A percentile compares a stretch with the other conserved stretches of the same genome.
Conservation (phyloP, 2,329 filamentous ascomycete species). For the Ilyonectria sp. region DNA sequence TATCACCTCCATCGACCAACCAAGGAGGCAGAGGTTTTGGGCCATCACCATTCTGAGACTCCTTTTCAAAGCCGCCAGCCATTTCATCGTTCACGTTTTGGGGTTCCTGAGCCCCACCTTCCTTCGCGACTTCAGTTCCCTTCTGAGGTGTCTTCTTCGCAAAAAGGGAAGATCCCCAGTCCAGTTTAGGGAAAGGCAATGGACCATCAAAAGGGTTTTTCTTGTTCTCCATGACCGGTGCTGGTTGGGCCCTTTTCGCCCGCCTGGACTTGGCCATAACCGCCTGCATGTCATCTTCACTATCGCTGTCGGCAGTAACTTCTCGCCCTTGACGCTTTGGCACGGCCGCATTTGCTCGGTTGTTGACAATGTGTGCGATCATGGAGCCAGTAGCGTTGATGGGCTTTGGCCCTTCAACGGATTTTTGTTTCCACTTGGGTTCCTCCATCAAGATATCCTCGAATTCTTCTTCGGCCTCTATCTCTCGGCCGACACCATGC, state of each 20-base stretch:
- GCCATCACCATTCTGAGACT: slow-evolving; percentile 57
- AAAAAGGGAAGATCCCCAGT: slow-evolving; percentile 76
- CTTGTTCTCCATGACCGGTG: slow-evolving; percentile 63
- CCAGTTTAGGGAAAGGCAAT: slow-evolving; percentile 90
- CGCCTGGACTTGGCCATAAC: slow-evolving; percentile 81
- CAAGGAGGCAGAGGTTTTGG: slow-evolving; percentile 81
- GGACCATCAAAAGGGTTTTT: slow-evolving; percentile 82
- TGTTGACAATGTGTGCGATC: slow-evolving; percentile 83
- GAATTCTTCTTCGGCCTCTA: slow-evolving; percentile 61
- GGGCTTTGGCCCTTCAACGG: slow-evolving; percentile 65
- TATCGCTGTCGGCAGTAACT: slow-evolving; percentile 70
- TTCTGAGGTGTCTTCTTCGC: slow-evolving; percentile 56
- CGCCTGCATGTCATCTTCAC: slow-evolving; percentile 85
- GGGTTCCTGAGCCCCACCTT: slow-evolving; percentile 42
- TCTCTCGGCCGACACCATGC: slow-evolving; percentile 57
- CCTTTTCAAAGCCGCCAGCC: slow-evolving; percentile 77
- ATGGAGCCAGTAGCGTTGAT: slow-evolving; percentile 69
- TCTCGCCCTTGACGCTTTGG: slow-evolving; percentile 55
- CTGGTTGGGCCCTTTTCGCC: slow-evolving; percentile 62
- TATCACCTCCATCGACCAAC: slow-evolving; percentile 77
- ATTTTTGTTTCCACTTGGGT: slow-evolving; percentile 71
- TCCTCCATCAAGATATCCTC: slow-evolving; percentile 63
- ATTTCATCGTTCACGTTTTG: slow-evolving; percentile 59
- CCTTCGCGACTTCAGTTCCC: slow-evolving; percentile 40
- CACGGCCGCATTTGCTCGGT: slow-evolving; percentile 75